Evolutionary conservation across 176 grass and related monocot genomes (phyloP).

Genomic region (Oryza australiensis): DNA sequence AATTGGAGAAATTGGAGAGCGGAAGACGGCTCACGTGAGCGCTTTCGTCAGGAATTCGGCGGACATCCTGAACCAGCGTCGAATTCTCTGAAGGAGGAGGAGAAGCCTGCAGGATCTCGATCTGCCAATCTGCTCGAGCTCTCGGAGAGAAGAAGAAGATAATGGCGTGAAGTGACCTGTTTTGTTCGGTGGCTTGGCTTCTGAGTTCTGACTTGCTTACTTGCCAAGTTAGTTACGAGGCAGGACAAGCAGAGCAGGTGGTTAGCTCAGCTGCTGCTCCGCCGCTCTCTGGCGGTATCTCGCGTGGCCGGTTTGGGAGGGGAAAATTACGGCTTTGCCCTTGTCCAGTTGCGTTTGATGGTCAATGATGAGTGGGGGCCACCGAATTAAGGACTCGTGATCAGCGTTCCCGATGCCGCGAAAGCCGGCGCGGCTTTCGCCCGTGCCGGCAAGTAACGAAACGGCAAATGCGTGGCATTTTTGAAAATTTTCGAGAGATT

Average conservation of each 20-base stretch:
- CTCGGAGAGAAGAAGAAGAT: neutral
- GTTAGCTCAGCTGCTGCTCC: constrained; percentile 23
- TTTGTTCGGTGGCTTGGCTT: constrained; percentile 32
- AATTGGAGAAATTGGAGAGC: neutral
- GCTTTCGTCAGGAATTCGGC: constrained; percentile 70
- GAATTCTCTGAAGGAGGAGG: neutral
- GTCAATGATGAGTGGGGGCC: neutral
- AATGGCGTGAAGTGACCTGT: neutral
- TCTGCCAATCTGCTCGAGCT: neutral
- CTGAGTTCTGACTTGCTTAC: constrained; percentile 42
- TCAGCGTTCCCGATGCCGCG: too few relatives aligned
- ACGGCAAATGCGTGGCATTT: too few relatives aligned
- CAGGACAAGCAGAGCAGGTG: neutral
- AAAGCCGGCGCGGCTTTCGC: too few relatives aligned
- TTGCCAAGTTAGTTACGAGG: constrained; percentile 9
- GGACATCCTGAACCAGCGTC: constrained; percentile 39
- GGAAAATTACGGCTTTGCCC: neutral
- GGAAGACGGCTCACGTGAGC: constrained; percentile 62
- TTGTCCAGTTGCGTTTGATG: neutral
- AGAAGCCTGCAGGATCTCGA: neutral
- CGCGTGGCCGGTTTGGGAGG: neutral
- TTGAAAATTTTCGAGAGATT: too few relatives aligned
- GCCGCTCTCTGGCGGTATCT: neutral
- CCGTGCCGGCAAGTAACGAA: too few relatives aligned
- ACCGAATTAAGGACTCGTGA: neutral